A percentile compares a stretch with the other conserved stretches of the same genome.
phyloP scores from a whole-genome alignment of 2,329 filamentous ascomycete species.

The Talaromyces pinophilus region DNA sequence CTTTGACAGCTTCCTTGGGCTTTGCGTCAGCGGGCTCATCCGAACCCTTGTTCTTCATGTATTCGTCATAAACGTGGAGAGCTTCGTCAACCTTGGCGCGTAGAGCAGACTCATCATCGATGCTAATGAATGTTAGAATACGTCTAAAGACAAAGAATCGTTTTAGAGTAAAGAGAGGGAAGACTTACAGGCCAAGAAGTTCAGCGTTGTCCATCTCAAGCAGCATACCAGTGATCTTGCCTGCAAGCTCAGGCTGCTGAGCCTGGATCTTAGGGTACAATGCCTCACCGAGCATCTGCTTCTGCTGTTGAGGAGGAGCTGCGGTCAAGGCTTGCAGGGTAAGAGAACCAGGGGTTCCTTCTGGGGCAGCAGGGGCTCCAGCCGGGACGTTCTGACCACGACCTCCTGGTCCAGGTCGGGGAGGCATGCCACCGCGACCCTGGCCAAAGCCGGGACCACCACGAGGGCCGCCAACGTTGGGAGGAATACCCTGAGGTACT shows the following conservation, averaged over 20 bases:
- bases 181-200: slow-evolving; percentile 88
- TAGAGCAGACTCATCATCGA: slow-evolving; percentile 84
- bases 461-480: slow-evolving; percentile 45
- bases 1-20: slow-evolving; percentile 48
- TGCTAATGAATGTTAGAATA: slow-evolving; percentile 55
- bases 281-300: slow-evolving; percentile 96
- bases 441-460: slow-evolving; percentile 49
- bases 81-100: slow-evolving; percentile 97
- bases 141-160: not conserved
- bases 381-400: slow-evolving; percentile 41
- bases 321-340: slow-evolving; percentile 55
- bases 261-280: slow-evolving; percentile 98
- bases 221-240: slow-evolving; percentile 99
- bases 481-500: slow-evolving; percentile 48
- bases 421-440: slow-evolving; percentile 48
- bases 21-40: slow-evolving; percentile 48
- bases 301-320: slow-evolving; percentile 74
- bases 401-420: slow-evolving; percentile 44
- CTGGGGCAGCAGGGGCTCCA: slow-evolving; percentile 37
- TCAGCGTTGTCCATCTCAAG: slow-evolving; percentile 98
- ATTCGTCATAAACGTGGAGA: slow-evolving; percentile 96
- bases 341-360: slow-evolving; percentile 44
- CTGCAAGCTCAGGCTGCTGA: slow-evolving; percentile 91
- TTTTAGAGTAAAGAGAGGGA: not conserved
- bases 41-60: slow-evolving; percentile 79